Base-by-base conservation (phyloP, 257 asterid species). In the Solanum clarkiae region DNA sequence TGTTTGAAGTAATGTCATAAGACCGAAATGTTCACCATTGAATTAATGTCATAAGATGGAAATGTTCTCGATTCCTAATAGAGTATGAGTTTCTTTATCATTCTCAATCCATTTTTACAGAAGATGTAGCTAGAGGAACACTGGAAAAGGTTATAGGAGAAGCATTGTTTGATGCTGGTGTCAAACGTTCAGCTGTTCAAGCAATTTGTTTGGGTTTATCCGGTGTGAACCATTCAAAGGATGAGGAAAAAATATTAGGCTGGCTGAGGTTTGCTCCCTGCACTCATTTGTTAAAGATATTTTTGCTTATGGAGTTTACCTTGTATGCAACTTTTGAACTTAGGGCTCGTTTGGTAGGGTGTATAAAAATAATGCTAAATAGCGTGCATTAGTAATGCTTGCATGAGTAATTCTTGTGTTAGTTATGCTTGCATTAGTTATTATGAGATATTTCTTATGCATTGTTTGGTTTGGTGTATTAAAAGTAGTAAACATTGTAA, bases 181-280 rank as follows among this genome's bases (percentile, higher is more conserved):
- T 86, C 87, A 91, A 86, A 80, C 92, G 65, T 84, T 93, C 95
- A 62, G 91, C 90, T 80, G 99, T 96, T 87, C 88, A 88, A 86
- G 98, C 98, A 80, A 91, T 96, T 85, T 94, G 97, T 89, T 94
- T 96, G 87, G 98, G 98, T 68, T 92, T 96, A 86, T 96, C 99
- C 51, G 99, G 99, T 69, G 97, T 96, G 87, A 96, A 95, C 86
- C 97, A 94, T 90, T 95, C 93, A 15, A 91, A 87, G 9, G 99
- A 96, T 89, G 92, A 94, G 92, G 93, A 92, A 72, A 94, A 91
- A 88, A 89, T 95, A 85, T 83, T 92, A 87, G 94, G 87, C 82
- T 94, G 99, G 98, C 89, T 96, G 87, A 94, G 99, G 99, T 94
- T 36, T 74, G 91, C 32, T 60, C 36, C 24, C 51, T 44, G 80